Percentiles rank a stretch among this genome's conserved stretches.
phyloP scores from a whole-genome alignment of 768 basidiomycete genomes.

The Infundibulicybe gibba region DNA sequence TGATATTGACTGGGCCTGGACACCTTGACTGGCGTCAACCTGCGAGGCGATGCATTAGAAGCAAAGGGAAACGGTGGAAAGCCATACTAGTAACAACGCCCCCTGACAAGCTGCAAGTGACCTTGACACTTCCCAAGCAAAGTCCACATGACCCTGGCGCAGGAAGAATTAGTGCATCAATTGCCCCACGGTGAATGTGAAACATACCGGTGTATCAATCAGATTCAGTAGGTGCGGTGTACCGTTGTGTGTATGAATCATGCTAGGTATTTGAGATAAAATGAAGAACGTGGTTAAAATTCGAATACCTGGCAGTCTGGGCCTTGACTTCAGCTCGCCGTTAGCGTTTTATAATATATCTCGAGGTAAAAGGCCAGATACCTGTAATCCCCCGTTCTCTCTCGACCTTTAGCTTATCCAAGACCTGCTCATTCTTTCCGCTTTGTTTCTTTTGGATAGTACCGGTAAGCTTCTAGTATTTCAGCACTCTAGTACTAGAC shows the following conservation, averaged over 20 bases:
- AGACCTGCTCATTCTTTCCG: conserved; percentile 77
- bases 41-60: conserved; percentile 25
- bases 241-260: conserved; percentile 64
- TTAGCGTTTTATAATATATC: conserved; percentile 1
- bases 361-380: conserved; percentile 22
- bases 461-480: conserved; percentile 65
- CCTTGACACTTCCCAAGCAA: conserved; percentile 94
- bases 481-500: conserved; percentile 9
- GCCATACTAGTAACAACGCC: conserved; percentile 56
- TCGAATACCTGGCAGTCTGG: conserved; percentile 78
- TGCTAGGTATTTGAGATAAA: conserved; percentile 39
- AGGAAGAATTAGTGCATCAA: background rate
- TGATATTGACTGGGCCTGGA: conserved; percentile 96
- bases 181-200: background rate
- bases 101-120: conserved; percentile 94
- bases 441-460: conserved; percentile 69
- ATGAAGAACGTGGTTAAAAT: background rate
- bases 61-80: background rate
- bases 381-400: conserved; percentile 96
- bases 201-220: conserved; percentile 87
- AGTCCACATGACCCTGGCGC: conserved; percentile 90
- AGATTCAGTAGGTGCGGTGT: conserved; percentile 79
- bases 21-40: conserved; percentile 96
- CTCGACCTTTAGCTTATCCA: conserved; percentile 96
- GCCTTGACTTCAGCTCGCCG: conserved; percentile 71